Conservation (phyloP, 2,329 filamentous ascomycete species). For the Biscogniauxia sp. region DNA sequence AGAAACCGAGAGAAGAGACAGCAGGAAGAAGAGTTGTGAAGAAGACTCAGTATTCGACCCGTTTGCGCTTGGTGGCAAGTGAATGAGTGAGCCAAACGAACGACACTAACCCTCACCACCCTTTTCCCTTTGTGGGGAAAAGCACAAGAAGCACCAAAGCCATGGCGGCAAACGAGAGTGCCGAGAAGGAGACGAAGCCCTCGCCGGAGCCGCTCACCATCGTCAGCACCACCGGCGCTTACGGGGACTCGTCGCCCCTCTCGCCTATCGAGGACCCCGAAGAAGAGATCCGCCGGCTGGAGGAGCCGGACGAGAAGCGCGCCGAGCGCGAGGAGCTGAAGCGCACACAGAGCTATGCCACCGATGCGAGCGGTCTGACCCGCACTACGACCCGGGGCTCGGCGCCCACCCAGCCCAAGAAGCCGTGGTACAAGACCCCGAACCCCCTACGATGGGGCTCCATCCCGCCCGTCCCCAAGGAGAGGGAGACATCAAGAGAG, state of each 20-base stretch:
- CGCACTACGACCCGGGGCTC: conserved; percentile 38
- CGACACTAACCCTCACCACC: not conserved
- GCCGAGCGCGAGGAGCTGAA: conserved; percentile 35
- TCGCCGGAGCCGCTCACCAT: conserved; percentile 23
- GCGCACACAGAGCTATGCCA: conserved; percentile 52
- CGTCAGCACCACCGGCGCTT: conserved; percentile 18
- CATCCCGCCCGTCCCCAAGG: conserved; percentile 54
- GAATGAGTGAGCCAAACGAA: not conserved
- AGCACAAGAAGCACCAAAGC: conserved; percentile 2
- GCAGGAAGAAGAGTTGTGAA: not conserved
- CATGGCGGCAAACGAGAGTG: conserved; percentile 30
- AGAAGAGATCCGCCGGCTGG: conserved; percentile 27
- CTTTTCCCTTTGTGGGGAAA: not conserved
- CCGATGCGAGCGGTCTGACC: conserved; percentile 49
- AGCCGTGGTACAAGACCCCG: conserved; percentile 61
- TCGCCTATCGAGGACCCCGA: conserved; percentile 25
- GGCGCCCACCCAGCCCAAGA: conserved; percentile 36
- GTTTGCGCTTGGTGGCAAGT: not conserved
- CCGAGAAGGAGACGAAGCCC: conserved; percentile 27
- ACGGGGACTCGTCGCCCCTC: conserved; percentile 17
- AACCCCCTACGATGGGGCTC: conserved; percentile 62
- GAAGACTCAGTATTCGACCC: not conserved
- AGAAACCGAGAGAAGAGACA: not conserved
- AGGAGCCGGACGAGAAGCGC: conserved; percentile 27
- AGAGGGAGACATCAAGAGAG: conserved; percentile 61